Percentiles rank a stretch among this genome's conserved stretches.
phyloP scores from a whole-genome alignment of 371 early-diverging fungal genomes.

The Mucor circinelloides region DNA sequence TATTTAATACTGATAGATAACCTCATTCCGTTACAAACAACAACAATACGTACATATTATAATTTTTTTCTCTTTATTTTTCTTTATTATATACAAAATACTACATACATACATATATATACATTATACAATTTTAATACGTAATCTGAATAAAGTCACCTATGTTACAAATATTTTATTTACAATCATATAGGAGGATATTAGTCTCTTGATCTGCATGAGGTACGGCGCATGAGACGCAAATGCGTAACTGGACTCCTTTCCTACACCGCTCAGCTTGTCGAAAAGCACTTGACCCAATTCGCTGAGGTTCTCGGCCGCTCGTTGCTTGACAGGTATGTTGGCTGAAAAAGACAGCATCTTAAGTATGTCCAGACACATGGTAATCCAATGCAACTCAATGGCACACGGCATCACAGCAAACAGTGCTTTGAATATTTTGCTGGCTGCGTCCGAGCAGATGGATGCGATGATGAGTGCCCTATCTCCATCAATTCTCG shows the following conservation, averaged over 20 bases:
- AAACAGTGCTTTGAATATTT: constrained; percentile 21
- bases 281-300: not conserved
- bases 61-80: not conserved
- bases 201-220: not conserved
- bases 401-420: constrained; percentile 29
- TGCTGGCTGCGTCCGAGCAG: constrained; percentile 33
- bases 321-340: constrained; percentile 21
- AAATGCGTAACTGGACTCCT: not conserved
- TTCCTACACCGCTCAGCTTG: not conserved
- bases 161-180: constrained; percentile 11
- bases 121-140: not conserved
- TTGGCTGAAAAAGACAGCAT: constrained; percentile 16
- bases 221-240: constrained; percentile 4
- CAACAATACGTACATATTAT: constrained; percentile 1
- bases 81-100: not conserved
- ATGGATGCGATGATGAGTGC: constrained; percentile 39
- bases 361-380: constrained; percentile 26
- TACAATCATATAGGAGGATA: constrained; percentile 5
- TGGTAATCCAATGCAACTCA: constrained; percentile 34
- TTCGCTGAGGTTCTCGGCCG: constrained; percentile 4
- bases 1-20: not conserved
- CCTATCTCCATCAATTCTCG: constrained; percentile 31
- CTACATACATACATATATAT: constrained; percentile 1
- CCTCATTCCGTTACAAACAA: not conserved
- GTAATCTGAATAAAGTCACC: not conserved